Evolutionary conservation across 2,329 filamentous ascomycete genomes (phyloP).

Genomic region (Zymoseptoria passerinii): DNA sequence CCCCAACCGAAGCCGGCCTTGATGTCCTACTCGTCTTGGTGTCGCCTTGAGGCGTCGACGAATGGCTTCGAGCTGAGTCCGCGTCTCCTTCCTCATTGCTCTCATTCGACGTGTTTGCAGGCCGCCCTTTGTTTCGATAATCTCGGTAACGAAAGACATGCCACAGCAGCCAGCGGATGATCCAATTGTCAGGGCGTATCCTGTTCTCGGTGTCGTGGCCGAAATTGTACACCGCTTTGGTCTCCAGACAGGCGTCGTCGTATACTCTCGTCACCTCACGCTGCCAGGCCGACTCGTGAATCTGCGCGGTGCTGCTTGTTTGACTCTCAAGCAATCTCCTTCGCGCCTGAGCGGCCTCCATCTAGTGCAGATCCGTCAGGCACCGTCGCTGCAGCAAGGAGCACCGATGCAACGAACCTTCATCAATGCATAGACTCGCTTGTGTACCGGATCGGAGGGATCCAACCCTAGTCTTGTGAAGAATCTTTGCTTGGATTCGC

Average conservation of each 20-base stretch:
- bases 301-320: constrained; percentile 33
- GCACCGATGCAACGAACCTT: constrained; percentile 26
- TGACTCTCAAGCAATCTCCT: constrained; percentile 31
- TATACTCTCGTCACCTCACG: constrained; percentile 34
- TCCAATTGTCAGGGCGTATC: constrained; percentile 38
- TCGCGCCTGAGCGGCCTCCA: constrained; percentile 33
- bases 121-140: constrained; percentile 30
- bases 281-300: constrained; percentile 39
- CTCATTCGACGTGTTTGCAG: constrained; percentile 1
- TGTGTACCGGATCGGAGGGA: constrained; percentile 27
- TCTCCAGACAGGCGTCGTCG: constrained; percentile 29
- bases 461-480: constrained; percentile 34
- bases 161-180: constrained; percentile 43
- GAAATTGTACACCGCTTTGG: constrained; percentile 33
- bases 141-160: constrained; percentile 41
- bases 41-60: constrained; percentile 3
- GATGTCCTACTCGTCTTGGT: constrained; percentile 1
- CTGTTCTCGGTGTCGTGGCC: constrained; percentile 31
- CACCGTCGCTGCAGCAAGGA: not conserved
- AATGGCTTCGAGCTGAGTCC: constrained; percentile 1
- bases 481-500: constrained; percentile 35
- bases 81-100: not conserved
- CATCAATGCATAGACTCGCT: constrained; percentile 33
- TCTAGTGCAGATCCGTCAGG: constrained; percentile 21
- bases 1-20: not conserved